These are phyloP conservation scores for Calophaca sinica DNA, from an alignment of 306 rosid species.

Conservation along the genomic window DNA sequence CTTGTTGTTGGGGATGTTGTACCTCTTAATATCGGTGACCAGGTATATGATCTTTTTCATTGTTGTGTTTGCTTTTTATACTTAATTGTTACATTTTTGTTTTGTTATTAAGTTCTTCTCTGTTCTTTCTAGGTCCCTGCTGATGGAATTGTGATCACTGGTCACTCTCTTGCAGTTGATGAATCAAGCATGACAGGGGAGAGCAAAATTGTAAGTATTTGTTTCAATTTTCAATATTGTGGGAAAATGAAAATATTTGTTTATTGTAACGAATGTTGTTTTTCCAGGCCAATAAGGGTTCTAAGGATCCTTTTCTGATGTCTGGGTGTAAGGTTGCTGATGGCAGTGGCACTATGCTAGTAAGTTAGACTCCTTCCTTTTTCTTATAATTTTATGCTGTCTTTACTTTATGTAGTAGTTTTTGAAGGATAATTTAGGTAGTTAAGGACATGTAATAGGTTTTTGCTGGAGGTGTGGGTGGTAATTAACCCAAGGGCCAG, in stretches of 20 bases:
- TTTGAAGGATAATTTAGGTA: slow-evolving; percentile 20
- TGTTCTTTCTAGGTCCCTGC: slow-evolving; percentile 79
- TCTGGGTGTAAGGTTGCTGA: slow-evolving; percentile 99
- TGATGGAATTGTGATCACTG: slow-evolving; percentile 81
- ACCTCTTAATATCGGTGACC: slow-evolving; percentile 88
- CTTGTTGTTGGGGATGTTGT: slow-evolving; percentile 93
- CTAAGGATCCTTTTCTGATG: slow-evolving; percentile 90
- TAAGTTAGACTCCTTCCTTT: slow-evolving; percentile 45
- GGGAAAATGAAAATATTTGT: background rate
- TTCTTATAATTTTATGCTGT: background rate
- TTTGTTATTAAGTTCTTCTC: slow-evolving; percentile 32
- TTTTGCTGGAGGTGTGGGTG: slow-evolving; percentile 21
- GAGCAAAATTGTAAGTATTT: slow-evolving; percentile 85
- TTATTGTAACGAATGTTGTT: slow-evolving; percentile 14
- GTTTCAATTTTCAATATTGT: slow-evolving; percentile 32
- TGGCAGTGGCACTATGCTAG: slow-evolving; percentile 98
- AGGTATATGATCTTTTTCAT: slow-evolving; percentile 55
- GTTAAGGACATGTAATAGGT: slow-evolving; percentile 35
- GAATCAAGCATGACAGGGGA: slow-evolving; percentile 99
- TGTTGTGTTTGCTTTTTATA: slow-evolving; percentile 34
- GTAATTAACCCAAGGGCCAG: background rate
- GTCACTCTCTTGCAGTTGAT: slow-evolving; percentile 91
- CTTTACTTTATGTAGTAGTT: slow-evolving; percentile 8
- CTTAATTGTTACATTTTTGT: slow-evolving; percentile 29
- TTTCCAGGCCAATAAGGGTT: slow-evolving; percentile 74